Conservation (phyloP, 331 rosid species). For the Rhamnella rubrinervis region DNA sequence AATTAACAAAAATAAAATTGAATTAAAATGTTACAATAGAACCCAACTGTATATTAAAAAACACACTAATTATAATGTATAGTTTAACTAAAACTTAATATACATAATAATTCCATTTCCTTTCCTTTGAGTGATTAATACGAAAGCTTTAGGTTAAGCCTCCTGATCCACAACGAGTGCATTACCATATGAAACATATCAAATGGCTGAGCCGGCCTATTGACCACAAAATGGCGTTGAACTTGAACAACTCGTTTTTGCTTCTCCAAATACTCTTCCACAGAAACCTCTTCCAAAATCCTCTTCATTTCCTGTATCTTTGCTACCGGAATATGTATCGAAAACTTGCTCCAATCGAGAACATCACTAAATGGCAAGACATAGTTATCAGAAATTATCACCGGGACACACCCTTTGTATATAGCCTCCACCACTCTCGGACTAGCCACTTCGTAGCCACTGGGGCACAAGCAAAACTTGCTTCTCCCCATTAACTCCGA, state of each 20-base stretch:
- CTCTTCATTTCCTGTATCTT: conserved; percentile 36
- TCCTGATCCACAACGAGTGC: conserved; percentile 67
- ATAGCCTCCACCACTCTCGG: conserved; percentile 68
- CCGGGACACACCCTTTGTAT: conserved; percentile 54
- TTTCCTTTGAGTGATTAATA: not conserved
- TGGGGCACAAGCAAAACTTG: conserved; percentile 62
- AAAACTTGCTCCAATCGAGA: conserved; percentile 51
- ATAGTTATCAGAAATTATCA: conserved; percentile 46
- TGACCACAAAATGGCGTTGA: conserved; percentile 47
- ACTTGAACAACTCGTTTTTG: conserved; percentile 42
- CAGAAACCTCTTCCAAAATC: conserved; percentile 38
- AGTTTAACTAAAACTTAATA: too few species aligned
- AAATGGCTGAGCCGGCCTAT: conserved; percentile 47
- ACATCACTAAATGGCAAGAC: conserved; percentile 68
- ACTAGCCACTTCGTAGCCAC: conserved; percentile 68
- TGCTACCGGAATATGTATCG: conserved; percentile 38
- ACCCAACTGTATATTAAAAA: too few species aligned
- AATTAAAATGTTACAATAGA: too few species aligned
- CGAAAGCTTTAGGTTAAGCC: conserved; percentile 45
- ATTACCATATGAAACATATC: conserved; percentile 59
- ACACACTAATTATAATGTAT: too few species aligned
- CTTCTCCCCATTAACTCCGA: conserved; percentile 36
- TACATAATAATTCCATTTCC: not conserved
- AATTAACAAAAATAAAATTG: too few species aligned
- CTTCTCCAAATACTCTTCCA: conserved; percentile 41